Evolutionary conservation across 2,329 filamentous ascomycete genomes (phyloP).

Genomic region (Teratosphaeria viscida): DNA sequence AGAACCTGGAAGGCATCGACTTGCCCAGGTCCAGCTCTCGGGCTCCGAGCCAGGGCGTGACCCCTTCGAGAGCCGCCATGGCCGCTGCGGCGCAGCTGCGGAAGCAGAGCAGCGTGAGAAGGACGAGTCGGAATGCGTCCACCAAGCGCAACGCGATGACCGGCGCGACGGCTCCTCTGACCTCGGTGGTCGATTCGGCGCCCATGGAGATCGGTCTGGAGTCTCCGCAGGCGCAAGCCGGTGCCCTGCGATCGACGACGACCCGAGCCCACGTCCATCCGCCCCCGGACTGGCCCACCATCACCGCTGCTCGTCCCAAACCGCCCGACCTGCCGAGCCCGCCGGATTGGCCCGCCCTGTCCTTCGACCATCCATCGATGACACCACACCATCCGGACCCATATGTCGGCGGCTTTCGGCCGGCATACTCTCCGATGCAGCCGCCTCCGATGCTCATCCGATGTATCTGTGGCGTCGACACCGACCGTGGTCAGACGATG

Average conservation of each 20-base stretch:
- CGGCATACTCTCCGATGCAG: background rate
- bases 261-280: background rate
- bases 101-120: slow-evolving; percentile 23
- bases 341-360: slow-evolving; percentile 35
- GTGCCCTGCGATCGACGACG: background rate
- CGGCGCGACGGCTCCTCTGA: slow-evolving; percentile 2
- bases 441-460: slow-evolving; percentile 30
- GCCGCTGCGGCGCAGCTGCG: slow-evolving; percentile 24
- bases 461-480: slow-evolving; percentile 47
- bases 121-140: slow-evolving; percentile 7
- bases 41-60: slow-evolving; percentile 19
- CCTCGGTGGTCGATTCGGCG: slow-evolving; percentile 19
- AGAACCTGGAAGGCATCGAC: slow-evolving; percentile 24
- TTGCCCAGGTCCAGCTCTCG: slow-evolving; percentile 24
- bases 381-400: slow-evolving; percentile 1
- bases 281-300: background rate
- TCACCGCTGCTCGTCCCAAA: background rate
- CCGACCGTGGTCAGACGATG: slow-evolving; percentile 46
- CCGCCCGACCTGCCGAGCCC: slow-evolving; percentile 19
- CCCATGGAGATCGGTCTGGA: slow-evolving; percentile 15
- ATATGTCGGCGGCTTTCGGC: background rate
- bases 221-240: background rate
- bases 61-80: slow-evolving; percentile 26
- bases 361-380: slow-evolving; percentile 29
- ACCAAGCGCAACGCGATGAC: slow-evolving; percentile 8